A percentile compares a stretch with the other conserved stretches of the same genome.
These are phyloP conservation scores for Colletotrichum caudatum DNA, from an alignment of 2,329 filamentous ascomycete species.

Conservation along the genomic window DNA sequence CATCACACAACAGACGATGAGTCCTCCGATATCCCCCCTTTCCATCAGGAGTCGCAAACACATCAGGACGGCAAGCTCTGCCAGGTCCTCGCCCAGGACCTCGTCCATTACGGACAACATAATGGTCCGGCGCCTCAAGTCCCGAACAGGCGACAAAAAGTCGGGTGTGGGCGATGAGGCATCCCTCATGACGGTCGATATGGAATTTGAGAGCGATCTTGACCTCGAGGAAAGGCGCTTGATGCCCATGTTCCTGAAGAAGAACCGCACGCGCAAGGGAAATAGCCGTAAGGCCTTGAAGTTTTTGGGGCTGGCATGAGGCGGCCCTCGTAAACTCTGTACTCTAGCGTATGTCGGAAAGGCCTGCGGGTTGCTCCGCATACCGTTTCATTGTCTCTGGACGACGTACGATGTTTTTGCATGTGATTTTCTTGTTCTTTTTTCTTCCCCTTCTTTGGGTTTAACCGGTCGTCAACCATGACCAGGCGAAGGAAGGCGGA, in stretches of 20 bases:
- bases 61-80: slow-evolving; percentile 21
- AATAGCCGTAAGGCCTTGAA: slow-evolving; percentile 66
- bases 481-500: not conserved
- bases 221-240: slow-evolving; percentile 64
- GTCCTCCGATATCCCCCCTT: slow-evolving; percentile 39
- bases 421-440: not conserved
- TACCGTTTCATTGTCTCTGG: not conserved
- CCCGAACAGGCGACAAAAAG: slow-evolving; percentile 42
- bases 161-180: slow-evolving; percentile 44
- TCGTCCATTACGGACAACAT: slow-evolving; percentile 52
- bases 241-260: slow-evolving; percentile 63
- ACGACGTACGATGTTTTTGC: slow-evolving; percentile 18
- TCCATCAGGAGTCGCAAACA: slow-evolving; percentile 12
- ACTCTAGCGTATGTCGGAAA: not conserved
- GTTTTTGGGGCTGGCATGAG: slow-evolving; percentile 62
- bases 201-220: slow-evolving; percentile 55
- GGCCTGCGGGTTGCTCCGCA: slow-evolving; percentile 2
- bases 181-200: slow-evolving; percentile 53
- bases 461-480: not conserved
- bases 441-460: too few species aligned
- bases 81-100: slow-evolving; percentile 44
- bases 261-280: slow-evolving; percentile 51
- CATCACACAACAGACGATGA: slow-evolving; percentile 44
- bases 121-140: slow-evolving; percentile 49
- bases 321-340: not conserved